Conservation (phyloP, 2,329 filamentous ascomycete genomes). For the Mycosphaerella arachidis region DNA sequence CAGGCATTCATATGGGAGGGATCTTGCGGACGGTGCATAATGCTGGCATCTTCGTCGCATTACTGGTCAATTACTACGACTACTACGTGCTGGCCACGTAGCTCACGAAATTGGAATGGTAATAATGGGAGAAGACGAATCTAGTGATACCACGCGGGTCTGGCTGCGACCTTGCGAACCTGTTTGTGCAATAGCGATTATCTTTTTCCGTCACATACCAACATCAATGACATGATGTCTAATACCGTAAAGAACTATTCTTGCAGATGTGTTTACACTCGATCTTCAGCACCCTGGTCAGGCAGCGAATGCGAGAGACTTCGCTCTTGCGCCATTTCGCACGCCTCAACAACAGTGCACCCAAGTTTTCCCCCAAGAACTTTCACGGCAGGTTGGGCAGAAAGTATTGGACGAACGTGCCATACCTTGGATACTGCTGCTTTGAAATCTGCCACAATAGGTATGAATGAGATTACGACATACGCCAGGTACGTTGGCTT, state of each 20-base stretch:
- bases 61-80: too few species aligned
- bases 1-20: not conserved
- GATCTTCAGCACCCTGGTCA: not conserved
- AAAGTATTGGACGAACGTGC: not conserved
- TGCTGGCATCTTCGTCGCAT: not conserved
- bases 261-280: not conserved
- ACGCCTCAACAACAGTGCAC: not conserved
- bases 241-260: not conserved
- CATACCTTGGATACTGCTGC: not conserved
- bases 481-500: not conserved
- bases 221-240: not conserved
- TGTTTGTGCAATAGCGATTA: not conserved
- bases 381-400: not conserved
- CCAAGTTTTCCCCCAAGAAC: not conserved
- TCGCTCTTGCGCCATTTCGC: not conserved
- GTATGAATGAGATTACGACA: not conserved
- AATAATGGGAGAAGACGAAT: not conserved
- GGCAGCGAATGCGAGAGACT: not conserved
- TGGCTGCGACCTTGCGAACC: not conserved
- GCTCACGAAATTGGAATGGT: not conserved
- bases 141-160: not conserved
- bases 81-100: slow-evolving; percentile 9
- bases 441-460: not conserved
- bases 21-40: not conserved
- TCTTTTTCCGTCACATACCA: not conserved